Conservation (phyloP, 2,329 filamentous ascomycete species). For the Grosmannia penicillata region DNA sequence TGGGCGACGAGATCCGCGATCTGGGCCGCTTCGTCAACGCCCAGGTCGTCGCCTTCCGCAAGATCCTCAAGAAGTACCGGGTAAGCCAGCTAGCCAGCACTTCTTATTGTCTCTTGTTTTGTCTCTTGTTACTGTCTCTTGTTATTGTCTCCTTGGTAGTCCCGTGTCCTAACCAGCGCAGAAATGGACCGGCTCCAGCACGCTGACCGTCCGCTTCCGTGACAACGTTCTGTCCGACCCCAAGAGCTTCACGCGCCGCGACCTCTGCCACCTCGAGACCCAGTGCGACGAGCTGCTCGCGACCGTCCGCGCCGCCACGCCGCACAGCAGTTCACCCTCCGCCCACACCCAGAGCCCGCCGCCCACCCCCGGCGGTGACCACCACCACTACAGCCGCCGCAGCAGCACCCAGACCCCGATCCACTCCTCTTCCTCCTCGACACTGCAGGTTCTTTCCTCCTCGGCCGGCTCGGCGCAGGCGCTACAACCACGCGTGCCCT, state of each 20-base stretch:
- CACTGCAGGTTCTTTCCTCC: slow-evolving; percentile 8
- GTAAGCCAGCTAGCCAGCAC: too few relatives aligned
- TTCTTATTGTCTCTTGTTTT: slow-evolving; percentile 2
- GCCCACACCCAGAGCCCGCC: slow-evolving; percentile 4
- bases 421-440: slow-evolving; percentile 10
- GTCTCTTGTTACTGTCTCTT: background rate
- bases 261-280: slow-evolving; percentile 39
- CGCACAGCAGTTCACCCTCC: slow-evolving; percentile 19
- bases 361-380: background rate
- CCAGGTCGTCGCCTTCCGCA: slow-evolving; percentile 63
- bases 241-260: slow-evolving; percentile 58
- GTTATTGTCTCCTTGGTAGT: background rate
- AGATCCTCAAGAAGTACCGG: slow-evolving; percentile 69
- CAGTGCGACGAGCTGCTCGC: slow-evolving; percentile 35
- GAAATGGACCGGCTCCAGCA: slow-evolving; percentile 69
- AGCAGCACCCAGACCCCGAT: slow-evolving; percentile 9
- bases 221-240: slow-evolving; percentile 47
- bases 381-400: slow-evolving; percentile 3
- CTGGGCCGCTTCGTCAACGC: slow-evolving; percentile 59
- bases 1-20: slow-evolving; percentile 56
- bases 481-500: background rate
- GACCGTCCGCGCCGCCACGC: slow-evolving; percentile 30
- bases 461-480: slow-evolving; percentile 6
- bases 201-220: slow-evolving; percentile 50
- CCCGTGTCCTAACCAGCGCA: slow-evolving; percentile 14